phyloP scores from a whole-genome alignment of 2,329 filamentous ascomycete species.

The Sordariomycetes sp. region DNA sequence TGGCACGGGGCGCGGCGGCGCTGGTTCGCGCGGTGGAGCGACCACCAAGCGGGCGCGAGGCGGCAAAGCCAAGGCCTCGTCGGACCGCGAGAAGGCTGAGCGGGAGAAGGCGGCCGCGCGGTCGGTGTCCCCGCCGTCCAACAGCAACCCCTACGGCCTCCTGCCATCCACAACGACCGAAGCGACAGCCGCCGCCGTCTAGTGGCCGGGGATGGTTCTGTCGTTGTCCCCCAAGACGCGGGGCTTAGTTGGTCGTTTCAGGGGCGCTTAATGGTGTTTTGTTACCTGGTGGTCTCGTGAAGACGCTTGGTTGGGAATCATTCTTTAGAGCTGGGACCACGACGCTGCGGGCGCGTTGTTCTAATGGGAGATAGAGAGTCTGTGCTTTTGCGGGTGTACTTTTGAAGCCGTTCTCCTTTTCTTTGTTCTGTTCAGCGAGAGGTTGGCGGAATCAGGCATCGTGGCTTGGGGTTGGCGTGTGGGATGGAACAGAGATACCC shows the following conservation, averaged over 20 bases:
- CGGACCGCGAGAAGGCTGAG: conserved; percentile 4
- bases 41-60: conserved; percentile 2
- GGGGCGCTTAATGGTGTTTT: background rate
- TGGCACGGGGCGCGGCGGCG: conserved; percentile 26
- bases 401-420: background rate
- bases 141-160: conserved; percentile 4
- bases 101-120: conserved; percentile 2
- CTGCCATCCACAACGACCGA: conserved; percentile 1
- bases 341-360: background rate
- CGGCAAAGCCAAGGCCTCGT: background rate
- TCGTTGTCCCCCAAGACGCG: background rate
- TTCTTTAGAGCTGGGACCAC: background rate
- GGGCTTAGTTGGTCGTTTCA: background rate
- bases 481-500: background rate
- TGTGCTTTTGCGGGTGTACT: background rate
- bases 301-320: background rate
- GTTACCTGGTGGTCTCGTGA: background rate
- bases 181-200: background rate
- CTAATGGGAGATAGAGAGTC: background rate
- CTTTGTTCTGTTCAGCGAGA: background rate
- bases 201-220: background rate
- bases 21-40: conserved; percentile 59
- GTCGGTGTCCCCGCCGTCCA: background rate
- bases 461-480: background rate
- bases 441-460: background rate